These are phyloP conservation scores for Tylopilus plumbeoviolaceoides DNA, from an alignment of 768 basidiomycete genomes.

Conservation along the genomic window DNA sequence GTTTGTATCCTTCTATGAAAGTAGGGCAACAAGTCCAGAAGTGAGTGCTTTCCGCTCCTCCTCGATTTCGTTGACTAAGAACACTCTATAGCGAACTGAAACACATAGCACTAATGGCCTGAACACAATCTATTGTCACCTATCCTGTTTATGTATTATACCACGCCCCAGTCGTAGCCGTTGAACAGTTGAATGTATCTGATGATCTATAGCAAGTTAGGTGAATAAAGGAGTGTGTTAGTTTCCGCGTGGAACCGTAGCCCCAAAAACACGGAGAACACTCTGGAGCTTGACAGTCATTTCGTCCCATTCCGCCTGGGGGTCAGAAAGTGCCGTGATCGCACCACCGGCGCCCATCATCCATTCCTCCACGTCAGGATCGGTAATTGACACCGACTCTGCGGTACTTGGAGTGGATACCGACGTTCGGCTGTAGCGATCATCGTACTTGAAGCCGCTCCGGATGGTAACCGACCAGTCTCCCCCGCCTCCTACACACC, in stretches of 20 bases:
- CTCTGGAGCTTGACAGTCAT: conserved; percentile 85
- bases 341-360: conserved; percentile 91
- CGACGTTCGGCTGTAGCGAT: conserved; percentile 18
- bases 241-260: conserved; percentile 21
- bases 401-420: conserved; percentile 5
- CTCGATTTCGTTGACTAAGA: conserved; percentile 6
- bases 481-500: conserved; percentile 81
- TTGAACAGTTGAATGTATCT: conserved; percentile 19
- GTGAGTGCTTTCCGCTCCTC: conserved; percentile 37
- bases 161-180: background rate
- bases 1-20: conserved; percentile 66
- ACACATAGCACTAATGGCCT: conserved; percentile 78
- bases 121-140: conserved; percentile 15
- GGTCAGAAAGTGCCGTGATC: conserved; percentile 88
- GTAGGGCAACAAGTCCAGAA: conserved; percentile 87
- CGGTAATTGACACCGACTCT: conserved; percentile 11
- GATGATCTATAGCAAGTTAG: conserved; percentile 13
- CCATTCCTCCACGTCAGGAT: conserved; percentile 51
- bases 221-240: conserved; percentile 4
- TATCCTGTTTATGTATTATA: background rate
- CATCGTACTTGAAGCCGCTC: conserved; percentile 78
- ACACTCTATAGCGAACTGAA: conserved; percentile 58
- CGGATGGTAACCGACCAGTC: conserved; percentile 96
- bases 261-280: conserved; percentile 63
- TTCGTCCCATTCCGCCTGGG: conserved; percentile 90